phyloP scores from a whole-genome alignment of 2,329 filamentous ascomycete genomes.

The Colletotrichum agaves region DNA sequence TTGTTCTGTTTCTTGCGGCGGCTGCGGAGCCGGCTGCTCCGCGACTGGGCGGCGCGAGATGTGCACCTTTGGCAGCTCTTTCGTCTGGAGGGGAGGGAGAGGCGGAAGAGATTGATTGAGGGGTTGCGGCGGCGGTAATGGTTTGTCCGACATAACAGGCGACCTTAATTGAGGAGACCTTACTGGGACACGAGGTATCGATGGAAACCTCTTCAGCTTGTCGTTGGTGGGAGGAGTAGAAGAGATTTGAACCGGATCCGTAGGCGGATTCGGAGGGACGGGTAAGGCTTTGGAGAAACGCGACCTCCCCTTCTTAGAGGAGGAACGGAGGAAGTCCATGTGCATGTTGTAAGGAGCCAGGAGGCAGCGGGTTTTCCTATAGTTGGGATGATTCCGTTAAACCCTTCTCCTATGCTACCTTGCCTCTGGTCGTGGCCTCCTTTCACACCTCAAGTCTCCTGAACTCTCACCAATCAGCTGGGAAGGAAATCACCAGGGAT shows the following conservation, averaged over 20 bases:
- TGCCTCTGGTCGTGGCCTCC: constrained; percentile 14
- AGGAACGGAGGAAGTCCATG: constrained; percentile 41
- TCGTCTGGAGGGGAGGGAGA: constrained; percentile 41
- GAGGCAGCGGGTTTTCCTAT: constrained; percentile 1
- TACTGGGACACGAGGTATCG: constrained; percentile 32
- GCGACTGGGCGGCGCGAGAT: constrained; percentile 33
- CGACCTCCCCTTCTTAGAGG: constrained; percentile 56
- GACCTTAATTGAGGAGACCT: not conserved
- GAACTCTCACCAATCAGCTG: constrained; percentile 26
- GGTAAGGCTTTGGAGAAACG: constrained; percentile 70
- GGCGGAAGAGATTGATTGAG: constrained; percentile 46
- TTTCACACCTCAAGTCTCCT: not conserved
- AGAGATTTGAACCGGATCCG: constrained; percentile 6
- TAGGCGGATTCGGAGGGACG: constrained; percentile 53
- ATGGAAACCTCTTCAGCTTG: constrained; percentile 36
- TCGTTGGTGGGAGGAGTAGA: constrained; percentile 7
- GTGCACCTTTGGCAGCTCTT: constrained; percentile 24
- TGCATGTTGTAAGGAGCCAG: constrained; percentile 13
- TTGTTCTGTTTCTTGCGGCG: constrained; percentile 3
- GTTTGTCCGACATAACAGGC: constrained; percentile 34
- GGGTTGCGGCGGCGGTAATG: constrained; percentile 41
- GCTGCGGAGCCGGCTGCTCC: not conserved
- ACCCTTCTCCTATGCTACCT: constrained; percentile 22
- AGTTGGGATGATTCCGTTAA: constrained; percentile 15
- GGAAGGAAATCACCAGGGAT: constrained; percentile 22